Evolutionary conservation across 1,284 basidiomycete species (phyloP).

Genomic region (Trichosporon coremiiforme): DNA sequence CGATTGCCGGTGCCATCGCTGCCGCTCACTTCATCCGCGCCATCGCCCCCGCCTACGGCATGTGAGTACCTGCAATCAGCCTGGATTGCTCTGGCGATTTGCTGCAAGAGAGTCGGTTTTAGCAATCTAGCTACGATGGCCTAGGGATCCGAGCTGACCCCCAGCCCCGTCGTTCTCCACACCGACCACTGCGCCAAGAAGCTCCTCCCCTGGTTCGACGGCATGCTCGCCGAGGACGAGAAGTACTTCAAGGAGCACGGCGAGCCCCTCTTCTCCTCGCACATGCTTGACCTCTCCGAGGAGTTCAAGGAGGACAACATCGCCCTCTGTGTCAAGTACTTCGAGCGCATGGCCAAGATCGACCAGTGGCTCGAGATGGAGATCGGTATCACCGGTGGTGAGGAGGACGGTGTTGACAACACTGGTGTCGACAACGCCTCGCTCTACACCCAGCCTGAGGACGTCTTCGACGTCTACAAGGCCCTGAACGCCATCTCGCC

Average conservation of each 20-base stretch:
- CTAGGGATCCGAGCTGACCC: too few species aligned
- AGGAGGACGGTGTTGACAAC: slow-evolving; percentile 99
- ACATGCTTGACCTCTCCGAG: slow-evolving; percentile 99
- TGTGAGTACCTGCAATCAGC: too few species aligned
- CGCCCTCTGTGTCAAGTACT: slow-evolving; percentile 89
- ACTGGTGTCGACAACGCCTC: slow-evolving; percentile 88
- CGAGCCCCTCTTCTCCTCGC: slow-evolving; percentile 78
- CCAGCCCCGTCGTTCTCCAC: slow-evolving; percentile 95
- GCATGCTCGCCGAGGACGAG: slow-evolving; percentile 95
- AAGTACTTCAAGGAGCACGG: slow-evolving; percentile 87
- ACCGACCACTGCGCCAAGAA: slow-evolving; percentile 99
- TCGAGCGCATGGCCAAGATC: slow-evolving; percentile 90
- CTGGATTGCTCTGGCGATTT: too few species aligned
- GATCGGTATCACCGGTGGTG: slow-evolving; percentile 99
- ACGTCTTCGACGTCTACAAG: slow-evolving; percentile 88
- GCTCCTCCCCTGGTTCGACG: slow-evolving; percentile 99
- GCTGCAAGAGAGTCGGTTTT: too few species aligned
- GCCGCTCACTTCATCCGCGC: slow-evolving; percentile 91
- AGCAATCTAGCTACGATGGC: too few species aligned
- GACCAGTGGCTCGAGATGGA: slow-evolving; percentile 99
- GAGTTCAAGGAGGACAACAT: slow-evolving; percentile 99
- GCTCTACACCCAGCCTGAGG: slow-evolving; percentile 97
- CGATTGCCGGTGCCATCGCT: slow-evolving; percentile 85
- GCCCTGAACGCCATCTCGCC: slow-evolving; percentile 82
- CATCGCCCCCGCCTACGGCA: slow-evolving; percentile 84